Percentiles rank a stretch among this genome's conserved stretches.
These are phyloP conservation scores for Gentiana dahurica DNA, from an alignment of 257 asterid genomes.

Conservation along the genomic window DNA sequence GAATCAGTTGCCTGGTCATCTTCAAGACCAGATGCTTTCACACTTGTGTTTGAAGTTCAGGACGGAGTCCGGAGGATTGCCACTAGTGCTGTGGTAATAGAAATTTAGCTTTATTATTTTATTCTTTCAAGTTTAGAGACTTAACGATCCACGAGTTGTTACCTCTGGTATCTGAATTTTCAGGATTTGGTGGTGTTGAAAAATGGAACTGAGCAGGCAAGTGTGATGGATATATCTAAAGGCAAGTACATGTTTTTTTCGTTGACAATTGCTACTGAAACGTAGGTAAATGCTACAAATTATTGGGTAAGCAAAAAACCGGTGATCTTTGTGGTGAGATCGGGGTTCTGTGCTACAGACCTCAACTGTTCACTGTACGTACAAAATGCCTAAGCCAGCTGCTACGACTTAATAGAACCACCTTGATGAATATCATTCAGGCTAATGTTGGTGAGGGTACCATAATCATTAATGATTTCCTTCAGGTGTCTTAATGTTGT, in stretches of 20 bases:
- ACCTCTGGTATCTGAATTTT: slow-evolving; percentile 10
- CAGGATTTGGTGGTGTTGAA: slow-evolving; percentile 31
- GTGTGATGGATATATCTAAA: slow-evolving; percentile 11
- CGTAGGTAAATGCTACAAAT: slow-evolving; percentile 34
- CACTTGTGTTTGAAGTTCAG: slow-evolving; percentile 37
- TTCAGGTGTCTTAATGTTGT: slow-evolving; percentile 38
- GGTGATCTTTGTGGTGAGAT: slow-evolving; percentile 91
- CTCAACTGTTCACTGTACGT: slow-evolving; percentile 83
- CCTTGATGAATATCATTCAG: slow-evolving; percentile 68
- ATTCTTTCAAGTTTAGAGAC: background rate
- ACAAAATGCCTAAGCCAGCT: slow-evolving; percentile 71
- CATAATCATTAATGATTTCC: slow-evolving; percentile 76
- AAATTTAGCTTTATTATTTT: background rate
- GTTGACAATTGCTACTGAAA: background rate
- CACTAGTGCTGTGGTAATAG: slow-evolving; percentile 36
- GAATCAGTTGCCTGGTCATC: slow-evolving; percentile 27
- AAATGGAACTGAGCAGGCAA: slow-evolving; percentile 56
- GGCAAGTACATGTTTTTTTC: background rate
- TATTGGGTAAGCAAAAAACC: slow-evolving; percentile 60
- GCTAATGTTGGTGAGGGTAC: slow-evolving; percentile 89
- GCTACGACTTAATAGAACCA: slow-evolving; percentile 63
- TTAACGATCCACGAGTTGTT: background rate
- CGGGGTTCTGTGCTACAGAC: slow-evolving; percentile 80
- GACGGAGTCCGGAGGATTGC: slow-evolving; percentile 31
- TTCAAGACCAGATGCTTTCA: slow-evolving; percentile 36